Percentiles rank a stretch among this genome's conserved stretches.
Evolutionary conservation across 257 asterid species (phyloP).

Genomic region (Capsicum baccatum): DNA sequence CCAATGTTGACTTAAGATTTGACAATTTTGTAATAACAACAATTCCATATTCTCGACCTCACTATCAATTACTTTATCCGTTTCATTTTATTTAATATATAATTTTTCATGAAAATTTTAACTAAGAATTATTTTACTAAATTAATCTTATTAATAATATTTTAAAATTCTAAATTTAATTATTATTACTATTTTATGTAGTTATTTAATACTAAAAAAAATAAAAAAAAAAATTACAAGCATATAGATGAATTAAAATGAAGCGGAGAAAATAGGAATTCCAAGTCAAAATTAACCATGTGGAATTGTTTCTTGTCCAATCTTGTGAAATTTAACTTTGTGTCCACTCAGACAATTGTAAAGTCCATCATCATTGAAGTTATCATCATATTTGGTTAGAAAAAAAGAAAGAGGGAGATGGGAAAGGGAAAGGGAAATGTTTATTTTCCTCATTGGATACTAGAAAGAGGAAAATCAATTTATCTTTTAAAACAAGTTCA

Average conservation of each 20-base stretch:
- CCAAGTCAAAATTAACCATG: not conserved
- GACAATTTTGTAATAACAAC: not conserved
- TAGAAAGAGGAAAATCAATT: too few relatives aligned
- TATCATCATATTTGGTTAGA: not conserved
- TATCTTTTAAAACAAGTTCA: too few relatives aligned
- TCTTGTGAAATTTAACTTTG: not conserved
- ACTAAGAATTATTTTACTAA: too few relatives aligned
- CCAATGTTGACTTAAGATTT: not conserved
- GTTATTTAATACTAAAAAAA: too few relatives aligned
- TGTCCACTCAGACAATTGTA: not conserved
- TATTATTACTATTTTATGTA: too few relatives aligned
- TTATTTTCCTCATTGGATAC: not conserved
- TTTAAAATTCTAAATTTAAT: too few relatives aligned
- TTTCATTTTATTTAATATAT: too few relatives aligned
- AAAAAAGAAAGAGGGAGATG: not conserved
- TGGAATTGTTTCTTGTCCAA: not conserved
- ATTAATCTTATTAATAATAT: too few relatives aligned
- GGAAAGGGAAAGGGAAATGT: not conserved
- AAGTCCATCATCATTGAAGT: constrained; percentile 4
- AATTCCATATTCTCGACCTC: not conserved
- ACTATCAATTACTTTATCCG: too few relatives aligned
- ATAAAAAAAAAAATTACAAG: too few relatives aligned
- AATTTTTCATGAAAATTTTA: too few relatives aligned
- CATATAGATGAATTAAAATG: too few relatives aligned
- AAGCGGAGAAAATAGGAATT: not conserved